phyloP scores from a whole-genome alignment of 2,329 filamentous ascomycete genomes.

The Laburnicola sp. region DNA sequence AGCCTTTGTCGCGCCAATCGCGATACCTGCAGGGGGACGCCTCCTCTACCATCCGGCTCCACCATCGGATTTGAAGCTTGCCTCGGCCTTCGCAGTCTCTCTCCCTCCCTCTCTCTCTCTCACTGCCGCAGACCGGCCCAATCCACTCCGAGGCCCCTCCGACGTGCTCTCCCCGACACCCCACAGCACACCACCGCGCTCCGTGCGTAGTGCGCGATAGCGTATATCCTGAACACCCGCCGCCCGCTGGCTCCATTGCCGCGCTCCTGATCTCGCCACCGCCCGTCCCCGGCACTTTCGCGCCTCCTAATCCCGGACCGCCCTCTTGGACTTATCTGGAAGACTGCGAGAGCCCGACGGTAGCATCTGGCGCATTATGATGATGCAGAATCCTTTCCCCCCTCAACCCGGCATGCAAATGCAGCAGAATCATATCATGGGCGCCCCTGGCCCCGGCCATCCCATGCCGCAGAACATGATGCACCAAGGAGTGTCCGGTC shows the following conservation, averaged over 20 bases:
- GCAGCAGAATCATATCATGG: constrained; percentile 65
- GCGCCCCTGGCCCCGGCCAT: constrained; percentile 69
- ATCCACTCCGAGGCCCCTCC: not conserved
- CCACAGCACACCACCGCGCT: constrained; percentile 13
- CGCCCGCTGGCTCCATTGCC: not conserved
- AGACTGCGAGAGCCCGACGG: constrained; percentile 18
- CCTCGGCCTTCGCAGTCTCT: not conserved
- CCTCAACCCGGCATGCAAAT: constrained; percentile 73
- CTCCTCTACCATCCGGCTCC: constrained; percentile 10
- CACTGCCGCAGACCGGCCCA: not conserved
- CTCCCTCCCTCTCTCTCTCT: not conserved
- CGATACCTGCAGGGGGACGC: constrained; percentile 23
- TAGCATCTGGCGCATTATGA: constrained; percentile 46
- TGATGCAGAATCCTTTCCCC: constrained; percentile 75
- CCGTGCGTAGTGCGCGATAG: constrained; percentile 19
- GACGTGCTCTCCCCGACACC: not conserved
- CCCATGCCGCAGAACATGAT: constrained; percentile 70
- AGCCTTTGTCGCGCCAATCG: constrained; percentile 24
- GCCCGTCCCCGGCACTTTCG: not conserved
- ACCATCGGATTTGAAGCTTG: not conserved
- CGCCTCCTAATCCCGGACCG: constrained; percentile 9
- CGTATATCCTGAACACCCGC: constrained; percentile 6
- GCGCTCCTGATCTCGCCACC: not conserved
- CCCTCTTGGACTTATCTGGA: constrained; percentile 5
- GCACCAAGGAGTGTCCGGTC: constrained; percentile 73